Evolutionary conservation across 192 early-diverging fungal genomes (phyloP), one percentile per base, ranked within the genome.

Genomic region (Entomortierella chlamydospora): DNA sequence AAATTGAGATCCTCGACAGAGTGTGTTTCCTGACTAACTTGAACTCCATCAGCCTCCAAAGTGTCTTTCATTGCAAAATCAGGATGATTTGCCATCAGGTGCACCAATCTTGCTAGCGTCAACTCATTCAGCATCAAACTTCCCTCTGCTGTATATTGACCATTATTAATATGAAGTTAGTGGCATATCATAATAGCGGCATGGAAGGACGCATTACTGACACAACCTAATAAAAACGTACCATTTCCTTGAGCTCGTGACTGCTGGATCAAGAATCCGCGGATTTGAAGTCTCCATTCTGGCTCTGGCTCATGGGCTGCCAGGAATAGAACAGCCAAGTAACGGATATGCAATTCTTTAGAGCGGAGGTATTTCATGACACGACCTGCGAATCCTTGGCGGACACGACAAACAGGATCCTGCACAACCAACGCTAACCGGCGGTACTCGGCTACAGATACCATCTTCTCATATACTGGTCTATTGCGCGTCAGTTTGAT

Each of bases 271-370:
- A 87, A 88, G 22, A 83, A 90, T 58, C 82, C 73, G n/a, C 70
- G 87, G 70, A 86, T 88, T 51, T 90, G 91, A 54, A 83, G 79
- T 64, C 78, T 86, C 59, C 97, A 87, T 0, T 85, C 87, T 1
- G 71, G 50, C 61, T 96, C 95, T 0, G 95, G 94, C 41, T 99
- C 97, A 67, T 95, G 91, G 0, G 95, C 97, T 8, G 88, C 90
- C 51, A 99, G 72, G 64, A 95, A 89, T 45, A 97, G 54, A 9
- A 91, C 71, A 18, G 91, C 81, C 25, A 92, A 73, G 66, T 91
- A 97, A 1, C 95, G 88, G 54, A 89, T 80, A 42, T 89, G 91
- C 0, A 99, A 70, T 2, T 83, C 82, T 57, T 86, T 70, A 17
- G 72, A 33, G 9, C 86, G 85, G 55, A 97, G 80, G 57, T 89